Base-by-base conservation (phyloP, 2,329 filamentous ascomycete genomes). In the Colletotrichum spinosum region DNA sequence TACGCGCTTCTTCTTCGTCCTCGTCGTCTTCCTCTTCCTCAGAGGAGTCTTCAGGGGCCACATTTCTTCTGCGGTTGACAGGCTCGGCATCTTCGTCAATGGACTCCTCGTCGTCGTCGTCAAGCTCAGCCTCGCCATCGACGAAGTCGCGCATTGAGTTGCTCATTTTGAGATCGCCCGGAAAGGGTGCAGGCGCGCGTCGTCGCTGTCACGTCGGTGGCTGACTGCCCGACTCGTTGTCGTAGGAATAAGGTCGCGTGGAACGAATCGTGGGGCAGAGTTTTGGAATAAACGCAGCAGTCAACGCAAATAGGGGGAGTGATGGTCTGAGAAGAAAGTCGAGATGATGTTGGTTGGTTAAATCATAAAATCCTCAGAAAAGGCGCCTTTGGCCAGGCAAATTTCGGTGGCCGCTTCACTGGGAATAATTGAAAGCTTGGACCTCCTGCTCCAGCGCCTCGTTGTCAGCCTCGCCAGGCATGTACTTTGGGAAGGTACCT, bases 1-100 rank as follows among this genome's bases (percentile, higher is more conserved):
- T 90, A 71, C 89, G 87, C 69, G 89, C 90, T 72, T 93, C 93
- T 75, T 96, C 94, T 74, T 94, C 92, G 70, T 97, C 94, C 64
- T 97, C 94, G 65, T 97, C 93, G 59, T 97, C 93, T 39, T 97
- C 93, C 68, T 97, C 94, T 74, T 97, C 94, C 71, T 97, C 94
- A 72, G 92, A 97, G 0, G 93, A 97, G 78, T 97, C 94, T 72
- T 95, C 90, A 59, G 93, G 79, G 53, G 83, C 78, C 39, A 74
- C 72, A n/a, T 73, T 70, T 67, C 79, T 76, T 56, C 78, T 70
- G 50, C 80, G 81, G n/a, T 49, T 39, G 34, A 53, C 41, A 51
- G 81, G 77, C 71, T 91, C 86, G 56, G 88, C 91, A 34, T 93
- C 92, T 70, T 94, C 93, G 72, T 93, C 91, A 67, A 91, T 91